Percentiles rank a stretch among this genome's conserved stretches.
Evolutionary conservation across 2,329 filamentous ascomycete genomes (phyloP).

Genomic region (Alternaria arborescens): DNA sequence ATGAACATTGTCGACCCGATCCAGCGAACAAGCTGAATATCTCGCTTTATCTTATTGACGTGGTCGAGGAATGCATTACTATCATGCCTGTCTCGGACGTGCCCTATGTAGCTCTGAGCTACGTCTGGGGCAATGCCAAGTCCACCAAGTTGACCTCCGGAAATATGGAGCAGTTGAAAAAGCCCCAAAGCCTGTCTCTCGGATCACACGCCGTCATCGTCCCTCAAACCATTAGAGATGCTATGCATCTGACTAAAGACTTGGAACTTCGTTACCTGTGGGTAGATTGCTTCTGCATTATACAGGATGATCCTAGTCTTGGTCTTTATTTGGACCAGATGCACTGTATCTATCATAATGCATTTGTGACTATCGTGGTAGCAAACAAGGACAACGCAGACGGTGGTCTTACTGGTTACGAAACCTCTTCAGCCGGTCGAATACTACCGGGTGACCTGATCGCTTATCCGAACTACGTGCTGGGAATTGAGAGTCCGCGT

Average conservation of each 20-base stretch:
- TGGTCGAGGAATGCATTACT: neutral
- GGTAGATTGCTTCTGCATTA: slow-evolving; percentile 19
- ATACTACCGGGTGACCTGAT: too few relatives aligned
- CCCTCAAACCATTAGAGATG: neutral
- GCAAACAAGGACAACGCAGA: too few relatives aligned
- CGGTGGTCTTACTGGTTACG: too few relatives aligned
- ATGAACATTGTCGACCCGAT: too few relatives aligned
- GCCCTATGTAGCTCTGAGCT: neutral
- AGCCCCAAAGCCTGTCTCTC: neutral
- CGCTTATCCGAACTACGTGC: too few relatives aligned
- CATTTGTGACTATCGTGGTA: too few relatives aligned
- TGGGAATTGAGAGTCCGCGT: too few relatives aligned
- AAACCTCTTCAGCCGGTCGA: too few relatives aligned
- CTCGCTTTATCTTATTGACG: neutral
- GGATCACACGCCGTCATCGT: neutral
- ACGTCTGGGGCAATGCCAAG: neutral
- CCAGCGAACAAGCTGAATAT: too few relatives aligned
- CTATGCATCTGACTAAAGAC: neutral
- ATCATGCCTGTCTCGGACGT: too few relatives aligned
- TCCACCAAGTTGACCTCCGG: neutral
- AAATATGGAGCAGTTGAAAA: too few relatives aligned
- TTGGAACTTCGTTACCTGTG: neutral
- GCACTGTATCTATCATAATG: neutral
- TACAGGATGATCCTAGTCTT: neutral
- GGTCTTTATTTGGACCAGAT: neutral